Conservation (phyloP, 2,329 filamentous ascomycete species). For the Trichoderma sp. region DNA sequence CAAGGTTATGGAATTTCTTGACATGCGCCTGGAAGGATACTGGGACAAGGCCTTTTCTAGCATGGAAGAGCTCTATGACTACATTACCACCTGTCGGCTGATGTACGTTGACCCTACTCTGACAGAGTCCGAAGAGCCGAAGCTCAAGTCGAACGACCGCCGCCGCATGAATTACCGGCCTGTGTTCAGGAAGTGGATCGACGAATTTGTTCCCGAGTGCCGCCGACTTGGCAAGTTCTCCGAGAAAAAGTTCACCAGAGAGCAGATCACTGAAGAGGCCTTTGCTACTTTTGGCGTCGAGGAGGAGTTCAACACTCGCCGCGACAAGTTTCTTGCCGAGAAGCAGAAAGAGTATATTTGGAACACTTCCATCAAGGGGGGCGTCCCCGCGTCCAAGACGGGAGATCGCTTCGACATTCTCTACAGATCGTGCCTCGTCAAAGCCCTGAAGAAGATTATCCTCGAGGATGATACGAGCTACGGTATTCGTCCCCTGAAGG, state of each 20-base stretch:
- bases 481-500: conserved; percentile 37
- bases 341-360: conserved; percentile 49
- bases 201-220: conserved; percentile 63
- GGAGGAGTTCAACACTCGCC: conserved; percentile 48
- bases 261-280: conserved; percentile 55
- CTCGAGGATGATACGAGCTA: conserved; percentile 48
- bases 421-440: conserved; percentile 43
- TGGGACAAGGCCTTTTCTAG: conserved; percentile 60
- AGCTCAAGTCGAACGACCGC: conserved; percentile 58
- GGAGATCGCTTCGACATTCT: conserved; percentile 34
- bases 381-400: conserved; percentile 38
- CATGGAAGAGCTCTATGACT: conserved; percentile 62
- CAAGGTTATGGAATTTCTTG: conserved; percentile 63
- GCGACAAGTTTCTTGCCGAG: conserved; percentile 47
- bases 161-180: conserved; percentile 57
- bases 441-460: conserved; percentile 54
- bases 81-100: conserved; percentile 59
- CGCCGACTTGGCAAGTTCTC: conserved; percentile 45
- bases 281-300: conserved; percentile 54
- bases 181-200: conserved; percentile 62
- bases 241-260: conserved; percentile 40
- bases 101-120: conserved; percentile 50
- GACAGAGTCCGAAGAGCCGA: conserved; percentile 37
- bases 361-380: conserved; percentile 48
- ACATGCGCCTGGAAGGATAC: conserved; percentile 49